These are phyloP conservation scores for Boletus eberwhitei DNA, from an alignment of 768 basidiomycete species.

Conservation along the genomic window DNA sequence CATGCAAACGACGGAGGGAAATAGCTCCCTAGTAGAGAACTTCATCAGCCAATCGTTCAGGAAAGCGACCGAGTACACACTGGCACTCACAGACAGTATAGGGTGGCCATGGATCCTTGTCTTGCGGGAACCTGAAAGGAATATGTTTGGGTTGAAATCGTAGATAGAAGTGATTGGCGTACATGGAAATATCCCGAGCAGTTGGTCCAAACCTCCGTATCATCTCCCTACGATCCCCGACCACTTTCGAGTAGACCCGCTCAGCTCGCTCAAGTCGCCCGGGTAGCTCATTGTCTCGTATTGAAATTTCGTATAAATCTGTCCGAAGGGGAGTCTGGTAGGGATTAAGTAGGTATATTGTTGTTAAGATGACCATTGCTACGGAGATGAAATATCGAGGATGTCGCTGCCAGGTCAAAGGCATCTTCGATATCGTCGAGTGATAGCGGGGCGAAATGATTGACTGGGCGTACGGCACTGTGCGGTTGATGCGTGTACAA, in stretches of 20 bases:
- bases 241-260: slow-evolving; percentile 42
- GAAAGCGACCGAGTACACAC: background rate
- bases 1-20: slow-evolving; percentile 43
- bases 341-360: slow-evolving; percentile 47
- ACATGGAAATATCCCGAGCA: slow-evolving; percentile 45
- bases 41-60: slow-evolving; percentile 1
- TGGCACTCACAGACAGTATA: slow-evolving; percentile 52
- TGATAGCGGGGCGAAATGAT: background rate
- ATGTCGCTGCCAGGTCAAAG: slow-evolving; percentile 40
- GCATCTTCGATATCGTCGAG: slow-evolving; percentile 22
- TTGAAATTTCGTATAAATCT: slow-evolving; percentile 21
- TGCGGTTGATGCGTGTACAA: slow-evolving; percentile 6
- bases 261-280: slow-evolving; percentile 42
- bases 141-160: slow-evolving; percentile 1
- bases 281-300: slow-evolving; percentile 36
- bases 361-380: slow-evolving; percentile 38
- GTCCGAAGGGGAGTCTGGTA: slow-evolving; percentile 27
- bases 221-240: slow-evolving; percentile 42
- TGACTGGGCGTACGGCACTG: slow-evolving; percentile 6
- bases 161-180: background rate
- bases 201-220: slow-evolving; percentile 55
- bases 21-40: slow-evolving; percentile 39
- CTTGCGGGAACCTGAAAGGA: slow-evolving; percentile 48
- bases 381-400: slow-evolving; percentile 51
- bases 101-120: slow-evolving; percentile 51